phyloP scores from a whole-genome alignment of 306 rosid genomes.

The Ammopiptanthus mongolicus region DNA sequence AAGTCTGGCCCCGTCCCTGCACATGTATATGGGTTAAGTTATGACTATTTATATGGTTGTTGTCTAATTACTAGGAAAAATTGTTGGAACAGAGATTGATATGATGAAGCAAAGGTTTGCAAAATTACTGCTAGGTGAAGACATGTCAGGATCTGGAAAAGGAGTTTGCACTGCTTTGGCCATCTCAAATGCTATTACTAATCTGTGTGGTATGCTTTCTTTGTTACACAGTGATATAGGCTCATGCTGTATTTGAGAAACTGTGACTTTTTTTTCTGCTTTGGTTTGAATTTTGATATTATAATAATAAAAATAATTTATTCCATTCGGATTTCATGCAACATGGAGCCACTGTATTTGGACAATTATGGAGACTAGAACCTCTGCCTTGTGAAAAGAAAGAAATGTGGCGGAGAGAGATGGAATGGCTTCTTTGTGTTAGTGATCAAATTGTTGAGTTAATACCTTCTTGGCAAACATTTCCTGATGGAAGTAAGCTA shows the following conservation, averaged over 20 bases:
- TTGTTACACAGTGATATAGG: background rate
- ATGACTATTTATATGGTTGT: background rate
- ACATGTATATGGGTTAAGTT: conserved; percentile 7
- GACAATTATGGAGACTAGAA: conserved; percentile 89
- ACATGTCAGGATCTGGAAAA: conserved; percentile 94
- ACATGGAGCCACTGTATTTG: conserved; percentile 72
- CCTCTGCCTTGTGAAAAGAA: conserved; percentile 66
- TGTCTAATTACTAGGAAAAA: background rate
- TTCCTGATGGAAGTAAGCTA: conserved; percentile 81
- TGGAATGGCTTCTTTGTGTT: conserved; percentile 83
- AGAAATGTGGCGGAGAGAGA: conserved; percentile 78
- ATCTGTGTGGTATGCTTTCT: conserved; percentile 67
- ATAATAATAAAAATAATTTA: background rate
- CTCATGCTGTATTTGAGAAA: background rate
- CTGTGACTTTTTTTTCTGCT: background rate
- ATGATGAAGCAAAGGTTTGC: conserved; percentile 89
- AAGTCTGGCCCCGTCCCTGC: no score
- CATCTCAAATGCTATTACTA: conserved; percentile 85
- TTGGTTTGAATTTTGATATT: background rate
- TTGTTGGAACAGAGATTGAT: conserved; percentile 45
- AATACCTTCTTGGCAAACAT: conserved; percentile 77
- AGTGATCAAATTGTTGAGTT: conserved; percentile 83
- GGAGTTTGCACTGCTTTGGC: conserved; percentile 93
- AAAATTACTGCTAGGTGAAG: conserved; percentile 87
- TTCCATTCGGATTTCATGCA: background rate